Conservation (phyloP, 169 alveolate species). For the Perkinsus marinus region DNA sequence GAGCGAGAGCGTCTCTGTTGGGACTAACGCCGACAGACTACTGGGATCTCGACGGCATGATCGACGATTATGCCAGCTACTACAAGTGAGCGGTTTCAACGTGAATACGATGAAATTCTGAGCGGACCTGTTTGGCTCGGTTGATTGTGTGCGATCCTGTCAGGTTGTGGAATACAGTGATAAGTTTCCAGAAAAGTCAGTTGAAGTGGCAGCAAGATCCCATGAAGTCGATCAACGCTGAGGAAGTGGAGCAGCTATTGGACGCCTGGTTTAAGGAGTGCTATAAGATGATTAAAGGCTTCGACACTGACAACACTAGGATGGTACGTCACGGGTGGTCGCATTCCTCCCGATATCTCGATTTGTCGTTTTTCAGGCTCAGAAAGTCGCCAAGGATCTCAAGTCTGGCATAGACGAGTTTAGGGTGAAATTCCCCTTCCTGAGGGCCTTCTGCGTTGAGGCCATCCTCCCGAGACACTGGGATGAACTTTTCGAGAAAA, state of each 20-base stretch:
- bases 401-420: slow-evolving; percentile 19
- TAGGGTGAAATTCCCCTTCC: slow-evolving; percentile 25
- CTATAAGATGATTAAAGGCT: not conserved
- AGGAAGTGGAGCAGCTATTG: slow-evolving; percentile 13
- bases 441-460: slow-evolving; percentile 25
- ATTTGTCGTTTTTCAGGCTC: slow-evolving; percentile 16
- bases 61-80: slow-evolving; percentile 25
- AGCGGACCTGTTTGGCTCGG: too few species aligned
- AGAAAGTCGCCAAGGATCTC: slow-evolving; percentile 21
- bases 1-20: not conserved
- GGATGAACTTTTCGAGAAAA: slow-evolving; percentile 23
- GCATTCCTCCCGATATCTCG: too few species aligned
- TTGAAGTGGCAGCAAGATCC: slow-evolving; percentile 15
- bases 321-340: too few species aligned
- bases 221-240: slow-evolving; percentile 16
- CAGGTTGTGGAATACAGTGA: slow-evolving; percentile 23
- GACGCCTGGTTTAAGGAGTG: slow-evolving; percentile 23
- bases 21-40: slow-evolving; percentile 2
- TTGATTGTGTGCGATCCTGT: not conserved
- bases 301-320: not conserved
- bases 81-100: slow-evolving; percentile 1
- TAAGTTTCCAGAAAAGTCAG: slow-evolving; percentile 21
- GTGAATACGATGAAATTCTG: too few species aligned
- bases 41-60: slow-evolving; percentile 33
- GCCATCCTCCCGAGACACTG: slow-evolving; percentile 32